Conservation (phyloP, 164 flowering plant genomes). For the Paratinospora sagittata region DNA sequence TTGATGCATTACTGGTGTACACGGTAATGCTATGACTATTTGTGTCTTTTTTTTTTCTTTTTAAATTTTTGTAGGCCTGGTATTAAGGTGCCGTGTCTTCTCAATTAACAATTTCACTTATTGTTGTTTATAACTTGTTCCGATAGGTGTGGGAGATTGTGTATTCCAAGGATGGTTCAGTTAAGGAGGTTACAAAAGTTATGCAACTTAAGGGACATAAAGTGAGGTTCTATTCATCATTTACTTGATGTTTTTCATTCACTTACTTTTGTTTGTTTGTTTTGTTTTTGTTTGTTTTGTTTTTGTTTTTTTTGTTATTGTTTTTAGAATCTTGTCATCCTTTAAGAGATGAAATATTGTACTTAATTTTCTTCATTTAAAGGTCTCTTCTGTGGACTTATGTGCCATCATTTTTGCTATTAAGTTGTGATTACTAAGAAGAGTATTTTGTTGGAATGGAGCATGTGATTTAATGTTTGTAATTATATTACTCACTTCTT, state of each 20-base stretch:
- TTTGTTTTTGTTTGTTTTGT: too few species aligned
- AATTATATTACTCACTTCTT: not conserved
- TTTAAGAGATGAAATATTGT: not conserved
- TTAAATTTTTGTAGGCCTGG: not conserved
- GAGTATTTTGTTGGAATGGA: not conserved
- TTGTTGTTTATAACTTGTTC: conserved; percentile 2
- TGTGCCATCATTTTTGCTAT: not conserved
- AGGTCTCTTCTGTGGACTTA: not conserved
- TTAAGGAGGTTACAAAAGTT: conserved; percentile 70
- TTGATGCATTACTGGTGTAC: too few species aligned
- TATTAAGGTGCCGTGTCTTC: not conserved
- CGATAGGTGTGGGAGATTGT: conserved; percentile 93
- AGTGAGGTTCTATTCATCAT: conserved; percentile 28
- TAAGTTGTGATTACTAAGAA: not conserved
- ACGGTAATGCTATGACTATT: not conserved
- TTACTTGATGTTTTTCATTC: not conserved
- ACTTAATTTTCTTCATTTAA: not conserved
- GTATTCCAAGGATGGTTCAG: conserved; percentile 89
- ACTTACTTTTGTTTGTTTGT: not conserved
- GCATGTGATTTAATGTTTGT: not conserved
- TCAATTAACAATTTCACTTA: not conserved
- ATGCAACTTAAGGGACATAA: conserved; percentile 99
- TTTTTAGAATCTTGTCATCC: not conserved
- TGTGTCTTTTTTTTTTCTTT: not conserved
- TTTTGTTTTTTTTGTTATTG: not conserved